phyloP scores from a whole-genome alignment of 176 grass and related monocot genomes.

The Oryza officinalis region DNA sequence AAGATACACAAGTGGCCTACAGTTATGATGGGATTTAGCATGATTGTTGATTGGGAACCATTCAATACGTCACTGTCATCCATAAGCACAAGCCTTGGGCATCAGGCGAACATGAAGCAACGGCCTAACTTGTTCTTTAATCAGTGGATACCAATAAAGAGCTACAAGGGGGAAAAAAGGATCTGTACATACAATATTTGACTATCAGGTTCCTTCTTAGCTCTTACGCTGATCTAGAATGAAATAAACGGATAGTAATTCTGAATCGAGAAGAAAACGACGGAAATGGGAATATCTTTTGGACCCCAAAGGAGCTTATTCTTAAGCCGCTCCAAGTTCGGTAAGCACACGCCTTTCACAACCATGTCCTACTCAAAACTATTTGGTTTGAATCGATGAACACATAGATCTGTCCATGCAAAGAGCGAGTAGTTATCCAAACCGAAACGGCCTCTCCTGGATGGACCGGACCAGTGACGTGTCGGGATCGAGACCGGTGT shows the following conservation, averaged over 20 bases:
- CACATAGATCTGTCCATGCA: background rate
- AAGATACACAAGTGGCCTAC: background rate
- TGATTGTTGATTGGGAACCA: conserved; percentile 5
- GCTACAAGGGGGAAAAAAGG: no score
- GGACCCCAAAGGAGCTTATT: background rate
- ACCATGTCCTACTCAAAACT: conserved; percentile 2
- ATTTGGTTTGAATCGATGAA: background rate
- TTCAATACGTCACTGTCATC: background rate
- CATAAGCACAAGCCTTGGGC: background rate
- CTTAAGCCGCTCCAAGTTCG: background rate
- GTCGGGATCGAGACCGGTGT: background rate
- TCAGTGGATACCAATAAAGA: background rate
- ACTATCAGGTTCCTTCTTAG: no score
- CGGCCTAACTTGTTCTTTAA: background rate
- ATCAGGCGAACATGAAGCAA: background rate
- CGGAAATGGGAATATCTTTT: background rate
- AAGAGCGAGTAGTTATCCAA: background rate
- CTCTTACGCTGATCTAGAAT: no score
- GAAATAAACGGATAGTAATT: no score
- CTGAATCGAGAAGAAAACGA: background rate
- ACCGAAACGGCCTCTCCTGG: background rate
- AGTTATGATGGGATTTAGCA: conserved; percentile 5
- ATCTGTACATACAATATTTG: no score
- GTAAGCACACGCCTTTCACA: conserved; percentile 38
- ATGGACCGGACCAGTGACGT: background rate